Percentiles rank a stretch among this genome's conserved stretches.
Evolutionary conservation across 1,139 yeast genomes (phyloP).

Genomic region (Blastobotrys indianensis): DNA sequence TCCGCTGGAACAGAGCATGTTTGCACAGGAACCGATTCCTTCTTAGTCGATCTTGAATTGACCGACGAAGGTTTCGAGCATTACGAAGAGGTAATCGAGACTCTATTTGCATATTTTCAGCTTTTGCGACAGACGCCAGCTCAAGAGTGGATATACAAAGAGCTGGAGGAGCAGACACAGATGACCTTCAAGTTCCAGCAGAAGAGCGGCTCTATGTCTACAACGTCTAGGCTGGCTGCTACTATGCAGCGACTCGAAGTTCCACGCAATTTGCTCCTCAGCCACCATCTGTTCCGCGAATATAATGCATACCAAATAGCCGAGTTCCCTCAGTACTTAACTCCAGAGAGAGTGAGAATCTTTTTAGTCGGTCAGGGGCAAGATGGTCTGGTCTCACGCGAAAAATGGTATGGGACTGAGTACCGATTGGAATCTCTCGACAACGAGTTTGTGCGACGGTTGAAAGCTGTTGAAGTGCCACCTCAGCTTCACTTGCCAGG

Average conservation of each 20-base stretch:
- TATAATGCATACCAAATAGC: slow-evolving; percentile 52
- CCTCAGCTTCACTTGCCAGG: slow-evolving; percentile 57
- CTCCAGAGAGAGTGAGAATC: slow-evolving; percentile 55
- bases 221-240: slow-evolving; percentile 49
- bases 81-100: slow-evolving; percentile 54
- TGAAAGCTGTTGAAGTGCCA: slow-evolving; percentile 34
- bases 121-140: slow-evolving; percentile 53
- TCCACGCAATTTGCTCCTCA: slow-evolving; percentile 59
- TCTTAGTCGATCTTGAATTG: slow-evolving; percentile 64
- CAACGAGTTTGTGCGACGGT: slow-evolving; percentile 33
- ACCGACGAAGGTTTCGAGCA: slow-evolving; percentile 64
- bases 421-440: slow-evolving; percentile 50
- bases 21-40: slow-evolving; percentile 62
- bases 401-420: slow-evolving; percentile 89
- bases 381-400: slow-evolving; percentile 41
- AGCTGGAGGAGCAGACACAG: slow-evolving; percentile 42
- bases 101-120: slow-evolving; percentile 66
- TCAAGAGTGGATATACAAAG: slow-evolving; percentile 50
- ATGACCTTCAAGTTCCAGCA: slow-evolving; percentile 61
- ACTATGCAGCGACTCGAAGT: slow-evolving; percentile 46
- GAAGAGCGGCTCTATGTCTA: slow-evolving; percentile 55
- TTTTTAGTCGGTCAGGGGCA: slow-evolving; percentile 42
- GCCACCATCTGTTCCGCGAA: slow-evolving; percentile 51
- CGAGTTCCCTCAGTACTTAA: slow-evolving; percentile 47
- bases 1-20: slow-evolving; percentile 69